Base-by-base conservation (phyloP, 2,329 filamentous ascomycete genomes). In the Cladosporium colombiae region DNA sequence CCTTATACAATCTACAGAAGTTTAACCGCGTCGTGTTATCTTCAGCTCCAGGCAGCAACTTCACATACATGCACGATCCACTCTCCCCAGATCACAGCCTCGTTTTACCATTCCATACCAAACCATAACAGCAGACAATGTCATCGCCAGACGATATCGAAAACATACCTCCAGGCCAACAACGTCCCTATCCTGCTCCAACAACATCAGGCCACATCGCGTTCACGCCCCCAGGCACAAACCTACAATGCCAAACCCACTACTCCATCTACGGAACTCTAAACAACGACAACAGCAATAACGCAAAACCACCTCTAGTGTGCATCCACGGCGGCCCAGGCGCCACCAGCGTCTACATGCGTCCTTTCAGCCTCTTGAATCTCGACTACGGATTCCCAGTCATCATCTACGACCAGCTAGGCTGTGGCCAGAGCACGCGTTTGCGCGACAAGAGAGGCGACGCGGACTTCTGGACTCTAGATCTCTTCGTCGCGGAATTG, bases 341-440 rank as follows among this genome's bases (percentile, higher is more conserved):
- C n/a, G 76, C 78, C 33, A 74, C 77, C 3, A 75, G 76, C 64
- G 70, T 76, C 44, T 79, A 78, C 65, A 68, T 79, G 11, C 69
- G 73, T 0, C 74, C 77, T 3, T 73, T 85, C 29, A 73, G 72
- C 0, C 75, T 84, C 4, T 69, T 78, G 21, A 65, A 69, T 3
- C 58, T 56, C 33, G 70, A 77, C 21, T 75, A 78, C 68, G 71
- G 72, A 31, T 78, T 80, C 7, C 81, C 84, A 0, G 74, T 86
- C 2, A 72, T 86, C 31, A 79, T 85, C 71, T 86, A 86, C 71
- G 84, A 86, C 69, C 84, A 86, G 67, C 56, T 86, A 61, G 84
- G 84, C 25, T 81, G 79, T 67, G 84, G 82, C 10, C 71, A 71
- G 16, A 83, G 80, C 4, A 86, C 84, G 0, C 83, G 81, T 63